Evolutionary conservation across 1,139 yeast genomes (phyloP), one percentile per base, ranked within the genome.

Genomic region (Protomyces inouyei): DNA sequence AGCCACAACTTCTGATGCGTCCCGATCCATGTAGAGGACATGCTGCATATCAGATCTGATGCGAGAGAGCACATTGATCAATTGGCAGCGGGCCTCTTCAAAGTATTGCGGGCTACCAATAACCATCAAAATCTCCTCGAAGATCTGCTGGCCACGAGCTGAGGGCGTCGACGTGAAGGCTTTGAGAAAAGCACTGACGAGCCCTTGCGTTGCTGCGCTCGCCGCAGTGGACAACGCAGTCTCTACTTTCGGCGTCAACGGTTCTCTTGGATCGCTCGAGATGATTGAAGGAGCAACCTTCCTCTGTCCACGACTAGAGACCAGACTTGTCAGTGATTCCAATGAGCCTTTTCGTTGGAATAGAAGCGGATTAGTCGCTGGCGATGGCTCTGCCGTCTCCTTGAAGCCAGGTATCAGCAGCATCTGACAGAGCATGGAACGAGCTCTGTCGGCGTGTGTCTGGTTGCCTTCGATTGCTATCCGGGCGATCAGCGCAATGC

Each of bases 391-490:
- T 32, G 54, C 32, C 45, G 21, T 32, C 28, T 35, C 60, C 45
- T 56, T 56, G 18, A 5, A 56, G 12, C 9, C 54, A 53, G 54
- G 28, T 9, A 6, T 46, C 21, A 18, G 25, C 54, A 54, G 9
- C 9, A 55, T 37, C 14, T 35, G 21, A n/a, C 52, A 43, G 23
- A 55, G 59, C 52, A 55, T n/a, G 8, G 10, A 23, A 9, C 35
- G 18, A 9, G 60, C 60, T 12, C 43, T 32, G 10, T 23, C 28
- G 45, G 52, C 21, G 5, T 37, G 28, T 3, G 14, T 16, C 9
- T 28, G 14, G n/a, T 77, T 66, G 10, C 78, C 80, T 61, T 70
- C 72, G 61, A 68, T 52, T 3, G 61, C 74, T 54, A 73, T 67
- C 1, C 69, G 70, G 14, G 67, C 60, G 18, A 67, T 57, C 2